Evolutionary conservation across 1,284 basidiomycete genomes (phyloP).

Genomic region (Cryptococcus wingfieldii): DNA sequence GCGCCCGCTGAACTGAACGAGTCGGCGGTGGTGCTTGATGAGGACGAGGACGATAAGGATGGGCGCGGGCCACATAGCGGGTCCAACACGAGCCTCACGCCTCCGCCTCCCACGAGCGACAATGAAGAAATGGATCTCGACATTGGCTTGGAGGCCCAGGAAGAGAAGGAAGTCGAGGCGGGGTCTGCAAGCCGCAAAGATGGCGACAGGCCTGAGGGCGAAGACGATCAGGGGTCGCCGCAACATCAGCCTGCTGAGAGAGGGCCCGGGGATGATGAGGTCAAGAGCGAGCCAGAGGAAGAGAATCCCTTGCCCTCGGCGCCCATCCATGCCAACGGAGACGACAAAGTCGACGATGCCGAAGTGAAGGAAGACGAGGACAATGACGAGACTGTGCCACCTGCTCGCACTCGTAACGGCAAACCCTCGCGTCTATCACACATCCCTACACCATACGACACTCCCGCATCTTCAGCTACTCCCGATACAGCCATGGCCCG

Average conservation of each 20-base stretch:
- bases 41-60: neutral
- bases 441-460: constrained; percentile 5
- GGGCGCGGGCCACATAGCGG: constrained; percentile 8
- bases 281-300: constrained; percentile 32
- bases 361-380: neutral
- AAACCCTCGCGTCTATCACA: constrained; percentile 1
- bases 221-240: constrained; percentile 32
- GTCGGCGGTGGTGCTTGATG: neutral
- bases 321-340: neutral
- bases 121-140: constrained; percentile 20
- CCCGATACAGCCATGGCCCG: constrained; percentile 11
- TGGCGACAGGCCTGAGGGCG: constrained; percentile 9
- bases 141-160: constrained; percentile 1
- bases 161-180: constrained; percentile 7
- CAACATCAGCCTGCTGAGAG: constrained; percentile 26
- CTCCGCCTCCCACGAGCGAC: constrained; percentile 34
- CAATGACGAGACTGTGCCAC: constrained; percentile 2
- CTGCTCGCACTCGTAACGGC: constrained; percentile 11
- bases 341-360: neutral
- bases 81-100: constrained; percentile 31
- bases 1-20: neutral
- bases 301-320: constrained; percentile 7
- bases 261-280: constrained; percentile 29
- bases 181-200: neutral
- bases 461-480: constrained; percentile 13